A percentile compares a stretch with the other conserved stretches of the same genome.
phyloP scores from a whole-genome alignment of 1,284 basidiomycete species.

The Rhodofomes roseus region DNA sequence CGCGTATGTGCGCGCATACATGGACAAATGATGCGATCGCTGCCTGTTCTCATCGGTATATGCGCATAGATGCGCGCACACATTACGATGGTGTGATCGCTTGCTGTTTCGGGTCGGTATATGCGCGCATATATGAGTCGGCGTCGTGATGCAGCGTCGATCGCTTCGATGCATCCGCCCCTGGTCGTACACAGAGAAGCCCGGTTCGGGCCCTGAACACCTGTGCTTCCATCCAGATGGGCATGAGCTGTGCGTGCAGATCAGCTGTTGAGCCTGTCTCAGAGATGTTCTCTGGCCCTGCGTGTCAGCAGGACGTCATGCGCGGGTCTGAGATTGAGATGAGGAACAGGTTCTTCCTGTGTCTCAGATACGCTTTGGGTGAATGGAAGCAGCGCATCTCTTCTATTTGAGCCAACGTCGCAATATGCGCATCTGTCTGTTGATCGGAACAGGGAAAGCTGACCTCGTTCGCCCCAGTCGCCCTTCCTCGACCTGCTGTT shows the following conservation, averaged over 20 bases:
- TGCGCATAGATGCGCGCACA: not conserved
- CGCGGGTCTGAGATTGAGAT: no score
- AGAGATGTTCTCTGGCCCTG: no score
- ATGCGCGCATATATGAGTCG: not conserved
- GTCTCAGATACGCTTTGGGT: no score
- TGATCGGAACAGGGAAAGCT: not conserved
- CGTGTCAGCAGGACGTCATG: no score
- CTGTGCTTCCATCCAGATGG: no score
- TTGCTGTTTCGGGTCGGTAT: not conserved
- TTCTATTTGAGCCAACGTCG: not conserved
- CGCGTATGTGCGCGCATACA: not conserved
- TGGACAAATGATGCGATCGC: not conserved
- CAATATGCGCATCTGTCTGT: not conserved
- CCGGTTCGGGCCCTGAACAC: no score
- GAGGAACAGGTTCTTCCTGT: no score
- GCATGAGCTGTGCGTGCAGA: no score
- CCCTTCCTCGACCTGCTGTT: conserved; percentile 89
- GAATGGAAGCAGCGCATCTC: no score
- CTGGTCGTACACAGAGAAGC: no score
- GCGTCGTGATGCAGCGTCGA: not conserved
- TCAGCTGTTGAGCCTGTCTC: no score
- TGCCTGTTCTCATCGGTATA: not conserved
- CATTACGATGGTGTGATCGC: not conserved
- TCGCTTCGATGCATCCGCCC: not conserved
- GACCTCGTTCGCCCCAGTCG: conserved; percentile 44